Conservation (phyloP, 805 yeast genomes). For the Dipodascus albidus region DNA sequence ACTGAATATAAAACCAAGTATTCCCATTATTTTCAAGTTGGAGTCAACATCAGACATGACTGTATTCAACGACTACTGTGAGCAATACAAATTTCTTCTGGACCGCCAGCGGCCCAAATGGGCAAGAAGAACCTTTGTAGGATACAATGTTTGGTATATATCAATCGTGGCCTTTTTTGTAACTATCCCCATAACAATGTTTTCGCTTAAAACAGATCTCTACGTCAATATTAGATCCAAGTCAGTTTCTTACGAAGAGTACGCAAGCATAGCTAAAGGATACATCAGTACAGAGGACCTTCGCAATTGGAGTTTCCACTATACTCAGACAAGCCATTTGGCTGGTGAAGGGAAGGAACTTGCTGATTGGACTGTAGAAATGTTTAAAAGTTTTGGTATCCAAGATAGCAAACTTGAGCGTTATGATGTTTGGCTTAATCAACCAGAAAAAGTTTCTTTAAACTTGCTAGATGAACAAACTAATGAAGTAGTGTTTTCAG, state of each 20-base stretch:
- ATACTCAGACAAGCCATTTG: constrained; percentile 44
- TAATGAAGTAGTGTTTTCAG: constrained; percentile 31
- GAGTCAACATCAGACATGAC: no score
- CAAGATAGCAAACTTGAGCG: constrained; percentile 36
- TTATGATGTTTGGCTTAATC: constrained; percentile 51
- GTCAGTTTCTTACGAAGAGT: neutral
- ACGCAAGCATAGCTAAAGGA: neutral
- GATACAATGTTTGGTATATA: no score
- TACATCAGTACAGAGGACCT: neutral
- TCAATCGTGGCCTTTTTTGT: neutral
- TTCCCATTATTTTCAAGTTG: no score
- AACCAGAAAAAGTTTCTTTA: constrained; percentile 47
- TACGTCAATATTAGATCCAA: neutral
- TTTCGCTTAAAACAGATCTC: neutral
- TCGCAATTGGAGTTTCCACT: constrained; percentile 36
- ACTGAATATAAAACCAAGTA: no score
- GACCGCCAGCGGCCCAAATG: no score
- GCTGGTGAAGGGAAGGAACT: constrained; percentile 33
- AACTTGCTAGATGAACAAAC: constrained; percentile 29
- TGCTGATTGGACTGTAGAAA: constrained; percentile 44
- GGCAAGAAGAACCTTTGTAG: no score
- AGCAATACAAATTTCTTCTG: no score
- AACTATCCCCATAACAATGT: no score
- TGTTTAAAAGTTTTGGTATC: constrained; percentile 52
- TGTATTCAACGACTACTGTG: no score